Base-by-base conservation (phyloP, 2,329 filamentous ascomycete species). In the Scedosporium boydii region DNA sequence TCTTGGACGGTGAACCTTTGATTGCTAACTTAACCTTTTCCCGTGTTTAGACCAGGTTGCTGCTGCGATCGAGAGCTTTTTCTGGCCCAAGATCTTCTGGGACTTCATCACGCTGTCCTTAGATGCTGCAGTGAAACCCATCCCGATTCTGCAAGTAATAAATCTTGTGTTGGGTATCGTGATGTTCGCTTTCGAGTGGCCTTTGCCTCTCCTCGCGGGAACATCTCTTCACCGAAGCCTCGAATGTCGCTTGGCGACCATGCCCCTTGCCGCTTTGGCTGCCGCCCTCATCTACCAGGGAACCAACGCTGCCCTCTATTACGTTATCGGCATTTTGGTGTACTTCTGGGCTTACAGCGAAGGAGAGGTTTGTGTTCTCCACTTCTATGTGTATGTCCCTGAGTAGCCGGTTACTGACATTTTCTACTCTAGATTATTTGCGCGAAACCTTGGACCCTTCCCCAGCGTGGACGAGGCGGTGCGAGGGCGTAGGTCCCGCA, bases 1-100 rank as follows among this genome's bases (percentile, higher is more conserved):
- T 23, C 23, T 57, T 21, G 46, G 6, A 51, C 18, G 34, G 38
- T 62, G 38, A 60, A 65, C 64, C 3, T 26, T 27, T 38, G 18
- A 56, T 44, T 26, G 57, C 42, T 48, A 59, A 23, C 18, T 16
- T 12, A 2, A 23, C 21, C 23, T 48, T 18, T 27, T 12, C 18
- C 48, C 23, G 6, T 23, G 23, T 23, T 6, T 38, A 96, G 92
- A 96, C 75, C 95, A 99, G 84, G 76, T 97, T 66, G 86, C 81
- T 64, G 92, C 92, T 64, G 87, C 89, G 16, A 78, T 99, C 63
- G 85, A 96, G 77, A 87, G 85, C 71, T 96, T 95, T 82, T 93
- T 99, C 84, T 99, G 93, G 92, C 95, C 95, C 67, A 99, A 99
- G 76, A 88, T 99, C 72, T 96, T 99, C 78, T 99, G 90, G 89